Base-by-base conservation (phyloP, 169 alveolate species). In the Cryptosporidium baileyi region DNA sequence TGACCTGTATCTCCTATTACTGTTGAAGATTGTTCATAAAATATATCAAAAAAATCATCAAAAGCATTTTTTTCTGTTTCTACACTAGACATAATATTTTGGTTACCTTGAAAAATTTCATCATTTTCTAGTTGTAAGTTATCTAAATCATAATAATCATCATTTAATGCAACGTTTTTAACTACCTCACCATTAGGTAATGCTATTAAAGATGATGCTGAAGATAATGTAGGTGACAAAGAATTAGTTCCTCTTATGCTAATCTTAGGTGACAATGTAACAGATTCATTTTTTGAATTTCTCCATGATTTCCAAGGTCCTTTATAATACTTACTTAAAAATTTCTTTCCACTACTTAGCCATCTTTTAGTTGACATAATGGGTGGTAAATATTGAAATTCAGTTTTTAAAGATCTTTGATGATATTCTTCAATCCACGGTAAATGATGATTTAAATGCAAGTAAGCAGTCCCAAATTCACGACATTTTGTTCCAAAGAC, bases 371-470 rank as follows among this genome's bases (percentile, higher is more conserved):
- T 74, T 19, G 52, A 36, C 60, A 74, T 30, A 3, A 41, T 34
- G 7, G 85, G 85, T 49, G 85, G 85, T 38, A 74, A 38, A 74
- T 74, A 74, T 40, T 74, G 85, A 28, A 74, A 74, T 54, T 74
- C 85, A 15, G 65, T 74, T 15, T 74, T 74, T 22, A 74, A 57
- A 52, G 67, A 57, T 26, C 85, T 34, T 38, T 74, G 85, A 24
- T 74, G 65, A 57, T 74, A 74, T 41, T 74, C 85, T 38, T 74
- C 85, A 38, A 74, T 74, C 85, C 85, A 74, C 19, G 85, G 85
- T 40, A 74, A 15, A 57, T 74, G 85, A 11, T 74, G 85, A 36
- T 74, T 74, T 74, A 74, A 57, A 74, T 74, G 85, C 24, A 74
- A 40, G 54, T 74, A 74, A 26, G 85, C 67, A 3, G 85, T 74